Evolutionary conservation across 495 filamentous ascomycete genomes (phyloP), one percentile per base, ranked within the genome.

Genomic region (Clohesyomyces aquaticus): DNA sequence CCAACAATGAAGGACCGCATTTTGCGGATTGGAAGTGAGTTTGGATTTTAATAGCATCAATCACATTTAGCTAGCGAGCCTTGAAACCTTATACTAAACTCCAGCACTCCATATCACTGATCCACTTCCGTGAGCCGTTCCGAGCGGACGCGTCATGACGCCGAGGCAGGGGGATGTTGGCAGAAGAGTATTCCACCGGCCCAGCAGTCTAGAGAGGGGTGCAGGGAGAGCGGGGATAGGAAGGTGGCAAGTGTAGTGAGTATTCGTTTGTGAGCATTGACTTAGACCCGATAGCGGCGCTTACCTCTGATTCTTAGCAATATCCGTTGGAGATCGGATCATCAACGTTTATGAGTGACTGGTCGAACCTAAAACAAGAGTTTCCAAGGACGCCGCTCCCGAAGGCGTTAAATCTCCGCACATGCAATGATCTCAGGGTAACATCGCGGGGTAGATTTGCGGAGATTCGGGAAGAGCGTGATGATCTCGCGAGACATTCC

Each of bases 1-100:
- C 14, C 59, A 11, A 53, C 29, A 22, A 67, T 1, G 19, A 59
- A 38, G 2, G 18, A 18, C 19, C 38, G 42, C 62, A 65, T 65
- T 4, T n/a, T 59, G 10, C 26, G 12, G 8, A 45, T 38, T 8
- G 53, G 26, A 38, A 43, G 26, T n/a, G 3, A 45, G 2, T 11
- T 4, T 14, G 18, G 12, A 32, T n/a, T 23, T 47, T n/a, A n/a
- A 47, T 23, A 6, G n/a, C 4, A n/a, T 4, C 4, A 47, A 47
- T 47, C 43, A 8, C 16, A 23, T n/a, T 18, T 8, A 47, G 8
- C 43, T 4, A 4, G 4, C 4, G 21, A 18, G 43, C 43, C n/a
- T 23, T 8, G 32, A 8, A 47, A n/a, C 2, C 23, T 54, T 32
- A 28, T 54, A 54, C 35, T 6, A 14, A 38, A 38, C 32, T 38